Evolutionary conservation across 805 yeast species (phyloP), one percentile per base, ranked within the genome.

Genomic region (Saccharomyces kudriavzevii): DNA sequence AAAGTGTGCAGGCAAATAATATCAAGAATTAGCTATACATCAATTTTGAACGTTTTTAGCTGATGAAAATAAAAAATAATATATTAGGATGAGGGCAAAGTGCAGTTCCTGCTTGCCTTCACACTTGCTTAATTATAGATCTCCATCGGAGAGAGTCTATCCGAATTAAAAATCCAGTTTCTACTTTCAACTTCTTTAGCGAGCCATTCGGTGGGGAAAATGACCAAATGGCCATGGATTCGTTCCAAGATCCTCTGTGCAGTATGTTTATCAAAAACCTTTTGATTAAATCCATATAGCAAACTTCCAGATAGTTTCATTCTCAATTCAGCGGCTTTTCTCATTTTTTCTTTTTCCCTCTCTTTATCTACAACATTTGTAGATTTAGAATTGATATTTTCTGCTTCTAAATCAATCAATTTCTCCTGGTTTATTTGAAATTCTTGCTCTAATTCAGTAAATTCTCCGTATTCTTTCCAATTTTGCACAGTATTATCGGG

Each of bases 141-240:
- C 66, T 94, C 98, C 53, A 94, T 82, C 1, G 99, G 99, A 4
- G 98, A 97, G 27, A 94, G 74, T 63, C 96, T 82, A 66, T 94
- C 99, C 49, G 95, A 84, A 62, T 85, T 89, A 74, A 89, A 91
- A 68, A 90, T 91, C 98, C 98, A 92, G 65, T 95, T 94, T 10
- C 89, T 92, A 5, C 88, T 81, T 54, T 91, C 96, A 29, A 90
- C 80, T 70, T 94, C 99, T 54, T 83, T 79, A 61, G 80, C 74
- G 46, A 94, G 76, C 99, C 99, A 94, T 56, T 89, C 89, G 0
- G 87, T 77, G 0, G 99, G 98, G 74, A 91, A 92, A n/a, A 85
- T 67, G 5, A 94, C 97, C 60, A 94, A 71, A 65, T 94, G 87
- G 1, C 99, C 99, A 51, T 84, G 87, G 20, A 92, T 74, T 54